Percentiles rank a stretch among this genome's conserved stretches.
Evolutionary conservation across 1,139 yeast species (phyloP).

Genomic region (Taphrina communis): DNA sequence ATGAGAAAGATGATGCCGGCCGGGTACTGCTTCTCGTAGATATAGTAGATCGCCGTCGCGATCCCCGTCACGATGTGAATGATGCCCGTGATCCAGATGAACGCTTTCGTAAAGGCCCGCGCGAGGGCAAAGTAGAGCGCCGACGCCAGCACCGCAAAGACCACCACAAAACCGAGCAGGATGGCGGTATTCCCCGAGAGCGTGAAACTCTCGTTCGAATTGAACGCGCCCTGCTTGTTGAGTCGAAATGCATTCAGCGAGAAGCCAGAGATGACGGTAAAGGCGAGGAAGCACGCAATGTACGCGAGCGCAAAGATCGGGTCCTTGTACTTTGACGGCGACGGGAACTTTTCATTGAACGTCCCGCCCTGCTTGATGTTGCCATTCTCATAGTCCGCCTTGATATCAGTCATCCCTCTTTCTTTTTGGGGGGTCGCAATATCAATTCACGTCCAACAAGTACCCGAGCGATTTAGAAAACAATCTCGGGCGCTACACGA

Average conservation of each 20-base stretch:
- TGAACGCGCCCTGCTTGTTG: constrained; percentile 65
- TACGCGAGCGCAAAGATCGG: constrained; percentile 61
- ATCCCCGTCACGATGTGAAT: constrained; percentile 71
- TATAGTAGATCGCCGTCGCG: constrained; percentile 65
- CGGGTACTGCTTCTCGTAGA: constrained; percentile 59
- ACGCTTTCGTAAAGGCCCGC: constrained; percentile 68
- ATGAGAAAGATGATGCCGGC: constrained; percentile 75
- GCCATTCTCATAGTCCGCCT: constrained; percentile 11
- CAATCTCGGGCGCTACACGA: too few species aligned
- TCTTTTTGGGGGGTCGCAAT: too few species aligned
- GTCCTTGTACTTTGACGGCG: constrained; percentile 67
- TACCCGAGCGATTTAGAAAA: too few species aligned
- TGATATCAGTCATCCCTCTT: constrained; percentile 7
- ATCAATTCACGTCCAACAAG: too few species aligned
- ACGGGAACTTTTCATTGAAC: constrained; percentile 67
- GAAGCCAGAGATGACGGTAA: constrained; percentile 72
- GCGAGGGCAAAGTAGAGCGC: constrained; percentile 59
- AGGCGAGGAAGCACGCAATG: constrained; percentile 67
- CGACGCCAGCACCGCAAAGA: constrained; percentile 66
- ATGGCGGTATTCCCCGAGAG: constrained; percentile 76
- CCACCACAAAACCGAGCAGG: constrained; percentile 69
- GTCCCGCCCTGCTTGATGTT: constrained; percentile 47
- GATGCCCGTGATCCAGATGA: constrained; percentile 72
- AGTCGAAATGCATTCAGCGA: constrained; percentile 67
- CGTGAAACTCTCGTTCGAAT: constrained; percentile 70